These are phyloP conservation scores for Ambrosiella cleistominuta DNA, from an alignment of 2,329 filamentous ascomycete species.

Conservation along the genomic window DNA sequence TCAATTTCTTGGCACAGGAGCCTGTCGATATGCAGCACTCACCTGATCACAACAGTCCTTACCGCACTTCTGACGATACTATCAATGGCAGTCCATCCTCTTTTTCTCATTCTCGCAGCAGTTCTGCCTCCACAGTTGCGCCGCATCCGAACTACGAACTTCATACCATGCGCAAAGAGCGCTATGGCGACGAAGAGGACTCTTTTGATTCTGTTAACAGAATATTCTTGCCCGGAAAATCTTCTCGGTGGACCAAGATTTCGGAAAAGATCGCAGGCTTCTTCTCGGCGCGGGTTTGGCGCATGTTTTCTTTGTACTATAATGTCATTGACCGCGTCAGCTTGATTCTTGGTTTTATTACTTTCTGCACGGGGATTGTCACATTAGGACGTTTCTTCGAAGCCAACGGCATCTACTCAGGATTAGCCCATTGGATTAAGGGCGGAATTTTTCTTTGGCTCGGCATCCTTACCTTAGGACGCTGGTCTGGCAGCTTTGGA, in stretches of 20 bases:
- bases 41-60: slow-evolving; percentile 18
- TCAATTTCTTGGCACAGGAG: background rate
- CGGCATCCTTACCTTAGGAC: slow-evolving; percentile 67
- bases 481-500: slow-evolving; percentile 79
- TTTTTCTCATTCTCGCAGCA: slow-evolving; percentile 39
- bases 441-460: slow-evolving; percentile 92
- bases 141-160: slow-evolving; percentile 27
- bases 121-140: slow-evolving; percentile 42
- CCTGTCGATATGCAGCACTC: slow-evolving; percentile 17
- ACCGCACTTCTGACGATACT: slow-evolving; percentile 52
- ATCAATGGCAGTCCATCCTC: slow-evolving; percentile 59
- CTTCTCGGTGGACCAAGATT: background rate
- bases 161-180: slow-evolving; percentile 26
- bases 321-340: slow-evolving; percentile 58
- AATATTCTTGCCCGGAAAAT: background rate
- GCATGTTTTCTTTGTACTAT: slow-evolving; percentile 35
- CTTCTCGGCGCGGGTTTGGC: slow-evolving; percentile 30
- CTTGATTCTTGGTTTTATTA: slow-evolving; percentile 59
- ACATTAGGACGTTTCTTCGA: slow-evolving; percentile 72
- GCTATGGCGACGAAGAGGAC: slow-evolving; percentile 26
- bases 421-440: slow-evolving; percentile 85
- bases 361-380: slow-evolving; percentile 53
- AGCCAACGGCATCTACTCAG: slow-evolving; percentile 54
- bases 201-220: slow-evolving; percentile 15
- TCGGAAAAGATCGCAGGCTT: slow-evolving; percentile 1